Evolutionary conservation across 805 yeast genomes (phyloP), one percentile per base, ranked within the genome.

Genomic region (Zygoascus flipseniorum): DNA sequence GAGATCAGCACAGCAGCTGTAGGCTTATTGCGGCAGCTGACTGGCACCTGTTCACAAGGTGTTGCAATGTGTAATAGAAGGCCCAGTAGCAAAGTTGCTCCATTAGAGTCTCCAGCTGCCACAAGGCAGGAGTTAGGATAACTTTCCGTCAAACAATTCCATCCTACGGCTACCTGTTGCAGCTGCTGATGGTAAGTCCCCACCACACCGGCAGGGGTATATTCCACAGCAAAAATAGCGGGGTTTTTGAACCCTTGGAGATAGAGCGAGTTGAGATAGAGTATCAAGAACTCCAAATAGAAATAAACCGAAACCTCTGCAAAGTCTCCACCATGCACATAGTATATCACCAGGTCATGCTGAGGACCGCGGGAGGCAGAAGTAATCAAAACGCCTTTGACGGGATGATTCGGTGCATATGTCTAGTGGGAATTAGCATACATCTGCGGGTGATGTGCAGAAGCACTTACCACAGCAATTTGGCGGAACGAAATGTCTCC

Each of bases 171-270:
- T 1, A 68, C 62, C 11, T 61, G 54, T 5, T 49, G 42, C 39
- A 72, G 52, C 23, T 69, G 75, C 2, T 61, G 57, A 0, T 66
- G 60, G 51, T 65, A 66, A 10, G 37, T 45, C 2, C 52, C 60
- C 8, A 43, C 45, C n/a, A 3, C 32, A 10, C 31, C 8, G 44
- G 48, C 54, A 19, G 60, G 56, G 19, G 56, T 47, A 32, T 64
- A 63, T 26, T 74, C 70, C 19, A 72, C 63, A 8, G 76, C 66
- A 43, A 73, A 73, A 2, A 75, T 65, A 3, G 70, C 73, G 0
- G 83, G 83, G 56, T 73, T 76, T 23, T 62, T 54, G 57, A 79
- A 78, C 1, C 83, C 83, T 57, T 76, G 79, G 50, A 73, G 65
- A 28, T 72, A 67, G 35, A 79, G 65, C 18, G 74, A 63, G 1